Conservation (phyloP, 2,329 filamentous ascomycete species). For the Alternaria postmessia region DNA sequence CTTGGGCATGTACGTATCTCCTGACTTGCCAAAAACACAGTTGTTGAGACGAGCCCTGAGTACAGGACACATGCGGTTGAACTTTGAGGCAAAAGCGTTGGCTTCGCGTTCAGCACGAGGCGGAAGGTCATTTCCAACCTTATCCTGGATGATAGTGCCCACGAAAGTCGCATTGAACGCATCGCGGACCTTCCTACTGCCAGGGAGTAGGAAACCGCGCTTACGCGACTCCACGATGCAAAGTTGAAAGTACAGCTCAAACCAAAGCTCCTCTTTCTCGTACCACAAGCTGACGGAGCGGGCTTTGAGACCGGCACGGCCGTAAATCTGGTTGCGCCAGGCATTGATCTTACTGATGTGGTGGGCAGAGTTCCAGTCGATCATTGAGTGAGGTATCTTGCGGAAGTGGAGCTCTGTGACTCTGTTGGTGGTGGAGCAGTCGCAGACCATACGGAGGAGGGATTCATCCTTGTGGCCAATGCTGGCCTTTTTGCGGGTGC, state of each 20-base stretch:
- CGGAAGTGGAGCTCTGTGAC: slow-evolving; percentile 28
- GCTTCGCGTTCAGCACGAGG: slow-evolving; percentile 8
- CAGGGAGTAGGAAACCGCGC: slow-evolving; percentile 20
- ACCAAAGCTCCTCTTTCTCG: slow-evolving; percentile 25
- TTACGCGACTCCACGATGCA: slow-evolving; percentile 20
- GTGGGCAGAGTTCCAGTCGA: slow-evolving; percentile 27
- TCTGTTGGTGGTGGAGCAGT: slow-evolving; percentile 9
- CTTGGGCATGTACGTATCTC: slow-evolving; percentile 17
- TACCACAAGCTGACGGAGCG: slow-evolving; percentile 26
- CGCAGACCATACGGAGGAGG: slow-evolving; percentile 27
- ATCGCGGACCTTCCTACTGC: slow-evolving; percentile 2
- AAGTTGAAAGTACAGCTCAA: slow-evolving; percentile 31
- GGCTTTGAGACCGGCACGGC: slow-evolving; percentile 28
- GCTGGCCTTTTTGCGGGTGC: slow-evolving; percentile 17
- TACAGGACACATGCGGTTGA: slow-evolving; percentile 18
- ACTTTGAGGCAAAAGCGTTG: slow-evolving; percentile 28
- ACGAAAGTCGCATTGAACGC: slow-evolving; percentile 30
- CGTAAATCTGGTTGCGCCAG: slow-evolving; percentile 36
- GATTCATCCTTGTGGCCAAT: slow-evolving; percentile 13
- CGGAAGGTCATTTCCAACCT: neutral
- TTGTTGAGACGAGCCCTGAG: slow-evolving; percentile 9
- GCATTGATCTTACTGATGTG: slow-evolving; percentile 35
- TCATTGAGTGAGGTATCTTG: slow-evolving; percentile 21
- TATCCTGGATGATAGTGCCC: slow-evolving; percentile 9
- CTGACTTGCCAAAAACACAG: slow-evolving; percentile 13